Evolutionary conservation across 495 filamentous ascomycete genomes (phyloP).

Genomic region (Talaromyces ruber): DNA sequence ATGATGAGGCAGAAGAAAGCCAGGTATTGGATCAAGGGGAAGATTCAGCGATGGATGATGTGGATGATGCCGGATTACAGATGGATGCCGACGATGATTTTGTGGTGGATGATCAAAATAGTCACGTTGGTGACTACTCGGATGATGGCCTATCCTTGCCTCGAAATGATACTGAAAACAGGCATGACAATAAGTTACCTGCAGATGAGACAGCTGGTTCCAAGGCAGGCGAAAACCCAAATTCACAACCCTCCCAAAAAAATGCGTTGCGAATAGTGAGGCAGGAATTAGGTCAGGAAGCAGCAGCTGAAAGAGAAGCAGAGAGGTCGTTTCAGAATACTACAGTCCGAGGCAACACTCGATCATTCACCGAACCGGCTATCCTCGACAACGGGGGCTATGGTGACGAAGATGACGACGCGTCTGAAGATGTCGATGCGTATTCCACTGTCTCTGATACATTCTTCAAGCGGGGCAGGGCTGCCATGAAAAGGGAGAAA

Average conservation of each 20-base stretch:
- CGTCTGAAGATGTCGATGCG: not conserved
- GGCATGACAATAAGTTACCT: not conserved
- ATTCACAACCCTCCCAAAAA: not conserved
- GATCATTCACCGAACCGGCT: not conserved
- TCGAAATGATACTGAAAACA: not conserved
- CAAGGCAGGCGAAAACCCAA: not conserved
- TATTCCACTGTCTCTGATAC: conserved; percentile 16
- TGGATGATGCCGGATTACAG: not conserved
- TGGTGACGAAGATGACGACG: not conserved
- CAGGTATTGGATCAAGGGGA: not conserved
- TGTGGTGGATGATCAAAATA: not conserved
- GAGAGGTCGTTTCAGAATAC: not conserved
- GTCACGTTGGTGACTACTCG: not conserved
- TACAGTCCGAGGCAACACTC: not conserved
- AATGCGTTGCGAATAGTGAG: not conserved
- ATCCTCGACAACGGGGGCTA: not conserved
- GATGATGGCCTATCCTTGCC: not conserved
- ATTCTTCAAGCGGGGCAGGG: conserved; percentile 16
- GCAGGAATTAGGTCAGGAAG: not conserved
- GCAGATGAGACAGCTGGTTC: not conserved
- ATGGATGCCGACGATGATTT: not conserved
- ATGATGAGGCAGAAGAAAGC: not conserved
- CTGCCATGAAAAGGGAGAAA: not conserved
- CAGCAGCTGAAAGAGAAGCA: not conserved
- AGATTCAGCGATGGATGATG: not conserved